phyloP scores from a whole-genome alignment of 768 basidiomycete genomes.

The Naganishia antarctica region DNA sequence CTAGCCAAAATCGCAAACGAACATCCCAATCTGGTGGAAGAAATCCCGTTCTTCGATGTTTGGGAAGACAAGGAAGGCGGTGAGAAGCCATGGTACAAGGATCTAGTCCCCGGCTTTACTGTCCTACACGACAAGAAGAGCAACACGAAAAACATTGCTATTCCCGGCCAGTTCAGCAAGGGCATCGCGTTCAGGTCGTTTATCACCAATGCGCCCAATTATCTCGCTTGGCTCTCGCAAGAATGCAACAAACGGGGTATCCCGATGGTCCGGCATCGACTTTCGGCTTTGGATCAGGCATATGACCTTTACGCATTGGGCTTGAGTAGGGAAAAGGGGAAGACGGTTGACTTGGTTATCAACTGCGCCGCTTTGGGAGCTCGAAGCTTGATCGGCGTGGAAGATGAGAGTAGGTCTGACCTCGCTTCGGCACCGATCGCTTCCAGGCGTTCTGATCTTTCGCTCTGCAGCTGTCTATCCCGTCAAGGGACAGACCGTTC shows the following conservation, averaged over 20 bases:
- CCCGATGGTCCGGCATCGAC: constrained; percentile 52
- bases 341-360: constrained; percentile 52
- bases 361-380: constrained; percentile 63
- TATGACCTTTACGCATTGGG: constrained; percentile 45
- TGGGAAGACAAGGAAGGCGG: constrained; percentile 28
- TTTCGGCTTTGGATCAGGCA: constrained; percentile 55
- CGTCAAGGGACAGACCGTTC: constrained; percentile 75
- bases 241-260: constrained; percentile 52
- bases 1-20: constrained; percentile 34
- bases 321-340: constrained; percentile 32
- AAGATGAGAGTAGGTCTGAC: constrained; percentile 56
- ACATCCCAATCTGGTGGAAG: constrained; percentile 38
- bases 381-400: constrained; percentile 69
- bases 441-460: neutral
- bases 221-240: constrained; percentile 55
- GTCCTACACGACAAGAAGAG: constrained; percentile 11
- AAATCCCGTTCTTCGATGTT: constrained; percentile 36
- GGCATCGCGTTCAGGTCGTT: constrained; percentile 55
- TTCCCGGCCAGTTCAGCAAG: constrained; percentile 24
- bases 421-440: constrained; percentile 26
- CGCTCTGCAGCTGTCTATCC: constrained; percentile 56
- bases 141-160: constrained; percentile 3
- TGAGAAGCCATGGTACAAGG: constrained; percentile 36
- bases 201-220: constrained; percentile 56
- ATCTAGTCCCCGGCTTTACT: constrained; percentile 36